phyloP scores from a whole-genome alignment of 139 green algal genomes.

The Chlamydomonas sp. region DNA sequence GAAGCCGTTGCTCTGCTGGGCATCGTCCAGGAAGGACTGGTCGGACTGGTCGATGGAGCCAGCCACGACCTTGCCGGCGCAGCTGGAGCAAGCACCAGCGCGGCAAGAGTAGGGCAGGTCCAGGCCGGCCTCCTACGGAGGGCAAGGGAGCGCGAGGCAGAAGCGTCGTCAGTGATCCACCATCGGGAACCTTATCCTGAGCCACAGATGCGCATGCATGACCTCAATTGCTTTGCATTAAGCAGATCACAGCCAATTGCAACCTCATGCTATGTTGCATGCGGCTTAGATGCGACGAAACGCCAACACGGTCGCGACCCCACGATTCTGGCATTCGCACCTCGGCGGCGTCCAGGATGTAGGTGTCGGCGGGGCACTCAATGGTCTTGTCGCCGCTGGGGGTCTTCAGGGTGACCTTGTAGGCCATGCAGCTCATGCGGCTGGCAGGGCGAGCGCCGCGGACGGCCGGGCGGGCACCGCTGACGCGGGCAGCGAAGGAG shows the following conservation, averaged over 20 bases:
- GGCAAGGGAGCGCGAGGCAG: not conserved
- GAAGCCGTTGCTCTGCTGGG: conserved; percentile 87
- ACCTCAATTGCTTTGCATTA: not conserved
- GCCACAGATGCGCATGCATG: no score
- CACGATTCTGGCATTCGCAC: conserved; percentile 16
- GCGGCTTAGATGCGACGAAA: no score
- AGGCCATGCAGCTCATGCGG: conserved; percentile 51
- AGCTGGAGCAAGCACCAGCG: conserved; percentile 76
- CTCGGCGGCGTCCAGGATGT: conserved; percentile 74
- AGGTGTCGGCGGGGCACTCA: conserved; percentile 65
- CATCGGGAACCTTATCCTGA: not conserved
- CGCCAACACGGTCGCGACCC: no score
- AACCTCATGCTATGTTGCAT: no score
- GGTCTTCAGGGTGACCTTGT: conserved; percentile 80
- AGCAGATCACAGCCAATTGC: not conserved
- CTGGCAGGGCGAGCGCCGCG: conserved; percentile 3
- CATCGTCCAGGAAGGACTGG: conserved; percentile 93
- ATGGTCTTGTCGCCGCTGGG: conserved; percentile 62
- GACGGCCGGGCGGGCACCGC: conserved; percentile 19
- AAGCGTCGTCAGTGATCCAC: not conserved
- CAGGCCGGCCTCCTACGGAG: conserved; percentile 68
- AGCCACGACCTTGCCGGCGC: conserved; percentile 66
- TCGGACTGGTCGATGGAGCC: conserved; percentile 85
- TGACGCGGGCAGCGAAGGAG: conserved; percentile 29
- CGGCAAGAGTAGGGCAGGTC: conserved; percentile 94